Evolutionary conservation across 352 stramenopile genomes (phyloP), one percentile per base, ranked within the genome.

Genomic region (Globisporangium cystogenes): DNA sequence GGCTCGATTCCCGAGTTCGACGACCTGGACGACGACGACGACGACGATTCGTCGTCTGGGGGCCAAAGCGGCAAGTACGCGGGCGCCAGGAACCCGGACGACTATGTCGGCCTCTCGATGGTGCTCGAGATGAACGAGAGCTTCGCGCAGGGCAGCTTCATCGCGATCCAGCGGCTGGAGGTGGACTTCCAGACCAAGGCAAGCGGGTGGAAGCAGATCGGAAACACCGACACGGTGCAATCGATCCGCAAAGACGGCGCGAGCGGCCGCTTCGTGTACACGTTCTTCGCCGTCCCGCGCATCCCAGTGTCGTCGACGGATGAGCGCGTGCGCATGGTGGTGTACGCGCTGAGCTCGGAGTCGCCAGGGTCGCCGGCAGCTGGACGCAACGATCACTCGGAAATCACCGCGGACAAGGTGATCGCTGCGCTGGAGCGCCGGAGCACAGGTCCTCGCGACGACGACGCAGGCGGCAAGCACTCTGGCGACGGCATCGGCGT

Each of bases 31-130:
- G 64, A 59, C 11, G 65, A 76, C 24, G 65, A 76, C 24, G 62
- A 57, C n/a, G 57, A 31, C 16, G 27, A 50, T 64, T 20, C 41
- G 31, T 16, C 47, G 6, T 40, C 51, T 0, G 42, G 42, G 10
- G 48, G 44, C 14, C 52, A 48, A 37, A 54, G 44, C 3, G 62
- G 61, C 45, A 51, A 55, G 37, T 46, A 46, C 23, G 26, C 49
- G 7, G 26, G 35, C 40, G 15, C 53, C 3, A 15, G 56, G 31
- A 45, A 35, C 36, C 6, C 48, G 3, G 74, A 87, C 21, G 81
- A 93, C 48, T 87, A 77, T 35, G 78, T 93, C 23, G 81, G 82
- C 21, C 60, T 93, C 37, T 93, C 82, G 14, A 91, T 93, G 80
- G 69, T 77, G 27, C 65, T 93, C 2, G 82, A 93, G 55, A 90